These are phyloP conservation scores for Vitis riparia DNA, from an alignment of 164 flowering plant genomes.

Conservation along the genomic window DNA sequence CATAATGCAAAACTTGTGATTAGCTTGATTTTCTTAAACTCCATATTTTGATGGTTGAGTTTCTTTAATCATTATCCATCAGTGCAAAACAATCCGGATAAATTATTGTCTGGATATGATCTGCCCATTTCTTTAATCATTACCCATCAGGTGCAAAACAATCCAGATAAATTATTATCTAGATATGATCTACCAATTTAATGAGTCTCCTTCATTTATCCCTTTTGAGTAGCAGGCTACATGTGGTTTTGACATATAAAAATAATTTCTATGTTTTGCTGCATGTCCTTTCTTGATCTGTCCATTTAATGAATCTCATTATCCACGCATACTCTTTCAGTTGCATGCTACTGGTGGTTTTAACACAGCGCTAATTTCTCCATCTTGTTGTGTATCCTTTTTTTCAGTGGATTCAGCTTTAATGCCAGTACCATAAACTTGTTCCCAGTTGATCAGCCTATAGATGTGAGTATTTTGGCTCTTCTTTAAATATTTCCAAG, in stretches of 20 bases:
- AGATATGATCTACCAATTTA: too few species aligned
- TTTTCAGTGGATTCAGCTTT: slow-evolving; percentile 46
- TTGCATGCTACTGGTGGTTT: neutral
- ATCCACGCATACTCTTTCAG: neutral
- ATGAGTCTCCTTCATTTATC: too few species aligned
- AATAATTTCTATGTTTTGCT: too few species aligned
- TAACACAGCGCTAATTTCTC: neutral
- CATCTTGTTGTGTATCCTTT: slow-evolving; percentile 2
- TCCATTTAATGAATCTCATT: slow-evolving; percentile 2
- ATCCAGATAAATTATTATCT: too few species aligned
- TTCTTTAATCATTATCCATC: neutral
- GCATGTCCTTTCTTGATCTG: neutral
- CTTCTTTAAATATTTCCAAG: neutral
- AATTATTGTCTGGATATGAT: neutral
- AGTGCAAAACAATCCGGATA: neutral
- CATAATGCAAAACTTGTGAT: too few species aligned
- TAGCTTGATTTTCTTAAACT: too few species aligned
- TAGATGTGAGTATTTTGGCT: slow-evolving; percentile 39
- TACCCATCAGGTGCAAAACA: too few species aligned
- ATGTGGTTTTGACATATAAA: too few species aligned
- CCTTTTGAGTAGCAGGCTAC: too few species aligned
- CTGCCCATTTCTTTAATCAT: neutral
- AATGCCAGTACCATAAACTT: slow-evolving; percentile 48
- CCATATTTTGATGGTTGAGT: too few species aligned
- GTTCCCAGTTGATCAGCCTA: slow-evolving; percentile 44